Percentiles rank a stretch among this genome's conserved stretches.
phyloP scores from a whole-genome alignment of 306 rosid species.

The Dalbergia cochinchinensis region DNA sequence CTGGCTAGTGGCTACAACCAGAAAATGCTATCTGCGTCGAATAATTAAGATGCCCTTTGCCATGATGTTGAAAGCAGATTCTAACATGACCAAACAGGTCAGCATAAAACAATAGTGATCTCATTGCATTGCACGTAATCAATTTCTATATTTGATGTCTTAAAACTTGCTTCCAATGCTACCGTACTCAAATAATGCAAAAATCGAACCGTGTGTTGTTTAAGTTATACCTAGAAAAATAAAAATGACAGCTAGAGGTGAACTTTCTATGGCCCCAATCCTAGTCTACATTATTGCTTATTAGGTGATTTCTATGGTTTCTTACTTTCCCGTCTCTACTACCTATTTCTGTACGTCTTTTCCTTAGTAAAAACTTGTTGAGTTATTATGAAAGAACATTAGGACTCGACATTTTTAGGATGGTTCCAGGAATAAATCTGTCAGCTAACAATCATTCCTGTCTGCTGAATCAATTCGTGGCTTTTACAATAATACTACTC shows the following conservation, averaged over 20 bases:
- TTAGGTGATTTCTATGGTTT: background rate
- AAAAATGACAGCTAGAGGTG: background rate
- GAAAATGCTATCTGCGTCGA: background rate
- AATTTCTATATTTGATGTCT: background rate
- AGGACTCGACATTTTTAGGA: background rate
- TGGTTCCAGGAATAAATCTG: background rate
- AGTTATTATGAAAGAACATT: background rate
- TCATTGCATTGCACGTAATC: background rate
- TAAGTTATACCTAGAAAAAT: background rate
- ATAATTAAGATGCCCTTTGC: background rate
- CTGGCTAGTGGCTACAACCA: background rate
- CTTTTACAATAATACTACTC: background rate
- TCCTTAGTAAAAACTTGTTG: background rate
- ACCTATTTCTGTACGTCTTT: background rate
- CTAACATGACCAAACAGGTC: background rate
- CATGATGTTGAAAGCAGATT: background rate
- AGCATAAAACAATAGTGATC: background rate
- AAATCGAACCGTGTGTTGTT: background rate
- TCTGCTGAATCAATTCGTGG: background rate
- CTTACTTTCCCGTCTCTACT: background rate
- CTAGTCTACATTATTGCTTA: background rate
- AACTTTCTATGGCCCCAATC: background rate
- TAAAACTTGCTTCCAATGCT: background rate
- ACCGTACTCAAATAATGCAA: background rate
- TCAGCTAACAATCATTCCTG: background rate